phyloP scores from a whole-genome alignment of 1,284 basidiomycete species.

The Schizophyllum amplum region DNA sequence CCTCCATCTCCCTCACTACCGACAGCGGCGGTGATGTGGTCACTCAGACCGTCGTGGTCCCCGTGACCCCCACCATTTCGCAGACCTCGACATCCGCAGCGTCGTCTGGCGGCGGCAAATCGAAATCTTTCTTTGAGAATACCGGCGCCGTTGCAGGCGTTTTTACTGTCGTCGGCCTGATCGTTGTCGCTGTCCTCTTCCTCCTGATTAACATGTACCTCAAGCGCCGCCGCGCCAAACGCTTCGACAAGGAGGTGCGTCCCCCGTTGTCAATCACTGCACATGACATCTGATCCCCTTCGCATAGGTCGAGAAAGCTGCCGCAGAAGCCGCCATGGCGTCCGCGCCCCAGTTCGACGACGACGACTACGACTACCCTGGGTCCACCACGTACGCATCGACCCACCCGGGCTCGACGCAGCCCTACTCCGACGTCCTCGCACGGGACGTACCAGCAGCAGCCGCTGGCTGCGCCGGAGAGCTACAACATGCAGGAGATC shows the following conservation, averaged over 20 bases:
- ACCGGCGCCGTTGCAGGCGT: constrained; percentile 34
- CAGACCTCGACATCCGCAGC: background rate
- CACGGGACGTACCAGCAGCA: constrained; percentile 4
- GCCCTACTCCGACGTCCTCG: constrained; percentile 1
- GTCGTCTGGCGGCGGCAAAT: background rate
- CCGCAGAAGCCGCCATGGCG: background rate
- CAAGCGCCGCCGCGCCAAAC: constrained; percentile 30
- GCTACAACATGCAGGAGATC: constrained; percentile 6
- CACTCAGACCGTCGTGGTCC: background rate
- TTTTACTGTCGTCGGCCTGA: constrained; percentile 32
- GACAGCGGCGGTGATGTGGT: background rate
- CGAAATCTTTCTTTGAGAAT: constrained; percentile 32
- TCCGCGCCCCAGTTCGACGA: background rate
- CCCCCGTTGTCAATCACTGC: background rate
- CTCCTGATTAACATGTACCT: constrained; percentile 25
- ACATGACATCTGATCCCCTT: background rate
- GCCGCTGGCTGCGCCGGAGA: constrained; percentile 1
- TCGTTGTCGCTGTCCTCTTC: constrained; percentile 23
- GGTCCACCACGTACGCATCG: background rate
- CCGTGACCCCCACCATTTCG: background rate
- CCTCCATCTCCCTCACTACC: background rate
- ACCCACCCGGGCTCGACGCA: background rate
- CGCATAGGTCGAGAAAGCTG: background rate
- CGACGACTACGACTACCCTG: background rate
- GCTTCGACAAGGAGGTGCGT: constrained; percentile 28